Base-by-base conservation (phyloP, 805 yeast genomes). In the Kazachstania taianensis region DNA sequence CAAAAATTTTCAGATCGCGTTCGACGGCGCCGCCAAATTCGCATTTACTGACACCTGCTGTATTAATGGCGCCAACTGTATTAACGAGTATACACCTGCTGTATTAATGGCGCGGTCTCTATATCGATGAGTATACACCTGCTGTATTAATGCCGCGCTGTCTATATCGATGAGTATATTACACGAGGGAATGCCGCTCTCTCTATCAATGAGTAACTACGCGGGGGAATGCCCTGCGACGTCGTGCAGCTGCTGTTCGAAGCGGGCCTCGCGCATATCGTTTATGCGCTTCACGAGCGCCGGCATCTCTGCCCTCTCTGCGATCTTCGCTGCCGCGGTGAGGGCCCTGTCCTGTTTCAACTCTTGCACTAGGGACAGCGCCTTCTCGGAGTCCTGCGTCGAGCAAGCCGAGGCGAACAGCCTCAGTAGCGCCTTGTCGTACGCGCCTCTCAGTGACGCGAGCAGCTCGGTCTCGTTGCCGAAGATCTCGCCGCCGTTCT, bases 281-380 rank as follows among this genome's bases (percentile, higher is more conserved):
- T 67, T 69, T 26, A 80, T 70, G 50, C 68, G 68, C 40, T 69
- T 72, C 1, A 74, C 76, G 40, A 81, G 53, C 1, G 61, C 50
- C 12, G 63, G 59, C 50, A 76, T 55, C 22, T 73, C 78, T 37
- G 75, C 69, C 41, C 95, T 70, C 50, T 82, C 82, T 1, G 95
- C 85, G 37, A 89, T 82, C 58, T 81, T 81, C 10, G 73, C 65
- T 1, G 96, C 95, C 0, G 96, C 96, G 37, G 69, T 70, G 42
- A 87, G 62, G 3, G 94, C 94, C 45, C 80, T 76, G 42, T 81
- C 89, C 45, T 76, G 80, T 46, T 75, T 73, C 46, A 89, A 65
- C 49, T 81, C 74, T 41, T 67, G 69, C 6, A 75, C 86, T 20
- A 92, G 55, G 23, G 80, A 76, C 42, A 75, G 64, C 1, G 94